Percentiles rank a stretch among this genome's conserved stretches.
These are phyloP conservation scores for Psilocybe mexicana DNA, from an alignment of 1,284 basidiomycete species.

Conservation along the genomic window DNA sequence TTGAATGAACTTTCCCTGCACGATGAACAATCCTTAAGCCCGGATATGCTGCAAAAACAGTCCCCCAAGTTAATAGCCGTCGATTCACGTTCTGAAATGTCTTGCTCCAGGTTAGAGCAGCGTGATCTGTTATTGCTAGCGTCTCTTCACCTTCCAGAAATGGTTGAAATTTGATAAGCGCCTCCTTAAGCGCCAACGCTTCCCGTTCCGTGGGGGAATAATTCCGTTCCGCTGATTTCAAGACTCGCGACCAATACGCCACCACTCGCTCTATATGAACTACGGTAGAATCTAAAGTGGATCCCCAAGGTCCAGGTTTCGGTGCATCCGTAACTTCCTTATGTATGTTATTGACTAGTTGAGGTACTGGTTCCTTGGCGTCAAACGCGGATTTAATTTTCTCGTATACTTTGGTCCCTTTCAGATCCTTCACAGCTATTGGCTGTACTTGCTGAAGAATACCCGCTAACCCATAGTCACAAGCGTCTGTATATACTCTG, in stretches of 20 bases:
- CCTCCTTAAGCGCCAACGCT: constrained; percentile 35
- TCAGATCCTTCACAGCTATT: constrained; percentile 35
- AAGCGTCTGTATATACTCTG: constrained; percentile 40
- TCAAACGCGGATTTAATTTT: constrained; percentile 20
- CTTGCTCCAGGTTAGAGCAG: constrained; percentile 33
- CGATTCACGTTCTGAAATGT: constrained; percentile 36
- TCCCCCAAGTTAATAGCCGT: constrained; percentile 31
- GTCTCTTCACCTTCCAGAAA: constrained; percentile 34
- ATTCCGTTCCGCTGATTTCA: constrained; percentile 33
- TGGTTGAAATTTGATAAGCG: constrained; percentile 34
- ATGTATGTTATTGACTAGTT: constrained; percentile 5
- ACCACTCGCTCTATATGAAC: constrained; percentile 35
- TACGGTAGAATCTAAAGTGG: constrained; percentile 30
- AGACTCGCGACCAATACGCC: constrained; percentile 34
- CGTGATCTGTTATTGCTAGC: constrained; percentile 33
- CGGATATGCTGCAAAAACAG: constrained; percentile 32
- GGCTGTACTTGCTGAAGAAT: constrained; percentile 40
- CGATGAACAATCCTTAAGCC: constrained; percentile 34
- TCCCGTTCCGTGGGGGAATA: constrained; percentile 39
- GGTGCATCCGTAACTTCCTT: constrained; percentile 19
- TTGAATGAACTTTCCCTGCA: constrained; percentile 36
- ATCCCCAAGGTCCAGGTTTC: constrained; percentile 21
- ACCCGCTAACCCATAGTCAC: constrained; percentile 33
- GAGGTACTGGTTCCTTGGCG: constrained; percentile 13
- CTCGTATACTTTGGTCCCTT: constrained; percentile 33